These are phyloP conservation scores for Pseudocercospora ulei DNA, from an alignment of 2,329 filamentous ascomycete genomes.

Conservation along the genomic window DNA sequence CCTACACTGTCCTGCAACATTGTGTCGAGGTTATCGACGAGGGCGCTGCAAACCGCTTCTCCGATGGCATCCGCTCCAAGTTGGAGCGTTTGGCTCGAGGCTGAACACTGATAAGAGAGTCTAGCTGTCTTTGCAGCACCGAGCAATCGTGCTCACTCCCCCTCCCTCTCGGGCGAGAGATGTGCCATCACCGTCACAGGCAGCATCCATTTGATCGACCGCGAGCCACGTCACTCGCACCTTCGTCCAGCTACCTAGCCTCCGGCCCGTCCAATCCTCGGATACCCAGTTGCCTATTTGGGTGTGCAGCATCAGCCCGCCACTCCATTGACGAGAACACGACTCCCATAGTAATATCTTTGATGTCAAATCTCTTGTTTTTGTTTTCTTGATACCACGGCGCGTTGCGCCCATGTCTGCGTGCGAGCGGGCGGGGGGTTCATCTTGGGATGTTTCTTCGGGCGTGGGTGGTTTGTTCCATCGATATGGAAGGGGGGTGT, in stretches of 20 bases:
- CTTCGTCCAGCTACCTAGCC: not conserved
- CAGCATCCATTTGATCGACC: no score
- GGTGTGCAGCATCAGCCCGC: not conserved
- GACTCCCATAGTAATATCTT: constrained; percentile 1
- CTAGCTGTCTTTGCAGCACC: not conserved
- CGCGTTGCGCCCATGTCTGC: no score
- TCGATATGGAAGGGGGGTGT: no score
- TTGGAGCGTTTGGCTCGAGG: constrained; percentile 40
- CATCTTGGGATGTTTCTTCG: not conserved
- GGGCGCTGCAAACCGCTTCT: constrained; percentile 45
- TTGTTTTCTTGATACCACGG: constrained; percentile 4
- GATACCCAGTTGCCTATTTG: not conserved
- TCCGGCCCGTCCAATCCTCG: not conserved
- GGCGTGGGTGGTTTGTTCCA: constrained; percentile 3
- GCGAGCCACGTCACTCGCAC: no score
- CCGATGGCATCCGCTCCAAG: constrained; percentile 48
- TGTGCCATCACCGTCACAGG: no score
- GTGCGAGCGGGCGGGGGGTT: constrained; percentile 2
- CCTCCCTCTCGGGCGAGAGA: no score
- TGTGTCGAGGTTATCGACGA: constrained; percentile 48
- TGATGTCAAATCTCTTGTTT: no score
- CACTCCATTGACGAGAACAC: constrained; percentile 1
- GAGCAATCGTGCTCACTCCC: not conserved
- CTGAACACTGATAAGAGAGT: constrained; percentile 13
- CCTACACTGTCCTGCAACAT: constrained; percentile 43